Evolutionary conservation across 441 rosid species (phyloP).

Genomic region (Eruca vesicaria): DNA sequence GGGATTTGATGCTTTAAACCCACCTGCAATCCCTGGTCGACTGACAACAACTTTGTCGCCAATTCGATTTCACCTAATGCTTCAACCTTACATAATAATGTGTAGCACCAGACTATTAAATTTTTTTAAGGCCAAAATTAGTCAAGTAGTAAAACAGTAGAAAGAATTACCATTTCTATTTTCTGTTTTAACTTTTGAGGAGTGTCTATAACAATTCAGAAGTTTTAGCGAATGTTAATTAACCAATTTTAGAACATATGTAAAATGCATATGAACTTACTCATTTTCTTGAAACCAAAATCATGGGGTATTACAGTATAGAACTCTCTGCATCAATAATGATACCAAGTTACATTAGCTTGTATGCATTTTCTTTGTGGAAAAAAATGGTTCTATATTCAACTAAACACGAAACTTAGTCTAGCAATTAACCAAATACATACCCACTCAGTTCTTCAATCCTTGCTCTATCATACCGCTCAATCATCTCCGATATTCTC

Average conservation of each 20-base stretch:
- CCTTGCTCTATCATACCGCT: conserved; percentile 43
- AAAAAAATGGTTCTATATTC: background rate
- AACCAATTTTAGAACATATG: background rate
- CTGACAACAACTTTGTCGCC: conserved; percentile 75
- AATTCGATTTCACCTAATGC: conserved; percentile 83
- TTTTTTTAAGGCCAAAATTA: conserved; percentile 22
- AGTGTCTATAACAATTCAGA: conserved; percentile 65
- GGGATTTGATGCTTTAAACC: background rate
- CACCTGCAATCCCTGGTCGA: conserved; percentile 53
- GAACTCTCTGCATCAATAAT: conserved; percentile 62
- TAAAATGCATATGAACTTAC: conserved; percentile 45
- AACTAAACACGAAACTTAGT: background rate
- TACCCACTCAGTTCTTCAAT: conserved; percentile 88
- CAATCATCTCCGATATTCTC: conserved; percentile 65
- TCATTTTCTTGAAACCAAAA: conserved; percentile 84
- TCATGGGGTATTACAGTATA: conserved; percentile 89
- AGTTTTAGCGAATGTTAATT: conserved; percentile 14
- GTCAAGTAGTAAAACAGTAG: conserved; percentile 5
- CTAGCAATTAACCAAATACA: conserved; percentile 31
- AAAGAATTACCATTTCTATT: conserved; percentile 71
- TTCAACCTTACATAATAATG: conserved; percentile 64
- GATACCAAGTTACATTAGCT: background rate
- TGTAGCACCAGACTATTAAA: background rate
- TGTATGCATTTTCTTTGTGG: background rate
- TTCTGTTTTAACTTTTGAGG: conserved; percentile 45